Base-by-base conservation (phyloP, 441 rosid genomes). In the Populus hybrid region DNA sequence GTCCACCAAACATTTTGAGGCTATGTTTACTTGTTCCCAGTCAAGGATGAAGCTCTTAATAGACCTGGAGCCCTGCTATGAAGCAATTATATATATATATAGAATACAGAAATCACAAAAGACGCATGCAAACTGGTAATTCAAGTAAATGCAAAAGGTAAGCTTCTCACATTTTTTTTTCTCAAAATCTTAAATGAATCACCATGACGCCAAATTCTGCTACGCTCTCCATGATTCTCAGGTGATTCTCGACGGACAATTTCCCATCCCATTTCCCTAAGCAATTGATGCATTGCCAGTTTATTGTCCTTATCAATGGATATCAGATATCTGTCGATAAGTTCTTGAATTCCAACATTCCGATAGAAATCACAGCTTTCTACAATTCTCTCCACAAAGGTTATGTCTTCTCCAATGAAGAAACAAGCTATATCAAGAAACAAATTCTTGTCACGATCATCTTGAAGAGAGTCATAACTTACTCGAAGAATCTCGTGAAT, bases 201-300 rank as follows among this genome's bases (percentile, higher is more conserved):
- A n/a, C 66, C 42, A 36, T 12, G 45, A n/a, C 16, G 68, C 86
- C 91, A 89, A 26, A 89, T 36, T 80, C 88, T 78, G 45, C 85
- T 83, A 64, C 91, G 81, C 42, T 82, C 76, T 74, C 91, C 84
- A 36, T 83, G 85, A 7, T 21, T 64, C 0, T 82, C 74, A 9
- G 76, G 72, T 10, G 79, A 84, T 35, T 79, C 83, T 73, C 75
- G 65, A 20, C 81, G 81, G 72, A 88, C 82, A 42, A 42, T 42
- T 42, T 42, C 50, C 5, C 50, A 0, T 42, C 50, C 50, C 50
- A 42, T 42, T 0, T 88, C 87, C 65, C 76, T 85, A 2, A 84
- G 82, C 76, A 85, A 69, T 77, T 70, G 69, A 50, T 69, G 69
- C 79, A 70, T 70, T 69, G 28, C 64, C 67, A 77, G 50, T 9